Percentiles rank a stretch among this genome's conserved stretches.
phyloP scores from a whole-genome alignment of 306 rosid species.

The Macrotyloma uniflorum region DNA sequence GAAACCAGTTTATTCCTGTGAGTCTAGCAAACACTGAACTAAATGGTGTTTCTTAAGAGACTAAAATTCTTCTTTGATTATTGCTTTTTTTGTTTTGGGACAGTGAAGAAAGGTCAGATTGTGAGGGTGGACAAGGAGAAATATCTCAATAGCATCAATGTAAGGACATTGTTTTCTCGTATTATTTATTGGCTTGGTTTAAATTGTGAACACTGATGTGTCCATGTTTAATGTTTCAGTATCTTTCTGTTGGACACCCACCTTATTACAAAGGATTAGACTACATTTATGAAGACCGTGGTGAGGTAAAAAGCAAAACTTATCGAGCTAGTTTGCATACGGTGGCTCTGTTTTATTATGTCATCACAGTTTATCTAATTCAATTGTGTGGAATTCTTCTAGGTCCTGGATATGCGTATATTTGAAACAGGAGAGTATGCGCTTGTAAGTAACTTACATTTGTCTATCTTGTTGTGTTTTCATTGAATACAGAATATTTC shows the following conservation, averaged over 20 bases:
- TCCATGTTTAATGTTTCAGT: conserved; percentile 55
- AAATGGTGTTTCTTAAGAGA: background rate
- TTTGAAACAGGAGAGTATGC: conserved; percentile 96
- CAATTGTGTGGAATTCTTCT: conserved; percentile 17
- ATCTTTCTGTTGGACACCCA: conserved; percentile 96
- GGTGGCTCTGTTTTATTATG: background rate
- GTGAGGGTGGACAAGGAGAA: conserved; percentile 94
- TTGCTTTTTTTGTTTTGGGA: conserved; percentile 31
- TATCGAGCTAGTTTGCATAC: background rate
- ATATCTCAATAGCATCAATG: conserved; percentile 87
- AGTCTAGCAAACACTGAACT: conserved; percentile 28
- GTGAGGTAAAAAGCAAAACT: conserved; percentile 63
- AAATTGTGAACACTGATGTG: conserved; percentile 28
- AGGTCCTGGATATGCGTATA: conserved; percentile 85
- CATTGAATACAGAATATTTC: background rate
- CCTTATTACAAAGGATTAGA: conserved; percentile 94
- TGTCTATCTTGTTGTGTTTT: background rate
- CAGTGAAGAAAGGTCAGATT: conserved; percentile 99
- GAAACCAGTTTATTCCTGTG: conserved; percentile 89
- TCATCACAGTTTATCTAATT: conserved; percentile 7
- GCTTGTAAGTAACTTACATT: conserved; percentile 56
- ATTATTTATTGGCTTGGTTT: background rate
- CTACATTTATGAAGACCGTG: conserved; percentile 96
- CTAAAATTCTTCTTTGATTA: background rate
- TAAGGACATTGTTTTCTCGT: conserved; percentile 28